Percentiles rank a stretch among this genome's conserved stretches.
phyloP scores from a whole-genome alignment of 495 filamentous ascomycete species.

The Hypoxylon lenormandii region DNA sequence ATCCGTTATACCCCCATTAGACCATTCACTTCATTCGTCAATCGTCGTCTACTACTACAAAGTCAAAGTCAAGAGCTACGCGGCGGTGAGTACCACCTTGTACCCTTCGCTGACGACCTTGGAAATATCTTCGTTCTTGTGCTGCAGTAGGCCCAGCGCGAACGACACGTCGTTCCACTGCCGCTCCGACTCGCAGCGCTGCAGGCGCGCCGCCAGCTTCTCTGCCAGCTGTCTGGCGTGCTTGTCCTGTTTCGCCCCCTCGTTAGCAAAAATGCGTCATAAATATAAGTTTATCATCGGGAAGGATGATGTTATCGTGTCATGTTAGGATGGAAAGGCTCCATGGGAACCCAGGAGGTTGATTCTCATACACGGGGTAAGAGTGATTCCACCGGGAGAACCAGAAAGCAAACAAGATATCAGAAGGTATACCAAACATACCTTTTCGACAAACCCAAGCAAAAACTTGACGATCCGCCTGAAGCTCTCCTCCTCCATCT shows the following conservation, averaged over 20 bases:
- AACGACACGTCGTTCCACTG: constrained; percentile 98
- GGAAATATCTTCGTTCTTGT: constrained; percentile 97
- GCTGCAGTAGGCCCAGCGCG: constrained; percentile 85
- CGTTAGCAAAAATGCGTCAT: constrained; percentile 19
- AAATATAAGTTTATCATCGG: background rate
- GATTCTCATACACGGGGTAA: too few species aligned
- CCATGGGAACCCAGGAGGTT: background rate
- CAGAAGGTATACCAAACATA: too few species aligned
- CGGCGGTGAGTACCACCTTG: constrained; percentile 78
- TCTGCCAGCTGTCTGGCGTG: constrained; percentile 95
- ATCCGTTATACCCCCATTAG: too few species aligned
- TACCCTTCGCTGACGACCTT: constrained; percentile 87
- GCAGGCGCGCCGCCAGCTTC: constrained; percentile 88
- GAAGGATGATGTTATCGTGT: background rate
- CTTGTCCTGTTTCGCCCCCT: constrained; percentile 75
- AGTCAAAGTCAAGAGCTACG: constrained; percentile 57
- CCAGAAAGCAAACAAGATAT: background rate
- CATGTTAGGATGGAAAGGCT: background rate
- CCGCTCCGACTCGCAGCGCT: constrained; percentile 87
- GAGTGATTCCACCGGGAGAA: too few species aligned
- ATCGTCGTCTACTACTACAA: too few species aligned
- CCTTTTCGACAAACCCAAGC: constrained; percentile 96
- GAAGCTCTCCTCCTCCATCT: constrained; percentile 84
- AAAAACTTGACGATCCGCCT: constrained; percentile 90
- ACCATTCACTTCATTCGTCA: too few species aligned